phyloP scores from a whole-genome alignment of 176 grass and related monocot species.

The Tillandsia leiboldiana region DNA sequence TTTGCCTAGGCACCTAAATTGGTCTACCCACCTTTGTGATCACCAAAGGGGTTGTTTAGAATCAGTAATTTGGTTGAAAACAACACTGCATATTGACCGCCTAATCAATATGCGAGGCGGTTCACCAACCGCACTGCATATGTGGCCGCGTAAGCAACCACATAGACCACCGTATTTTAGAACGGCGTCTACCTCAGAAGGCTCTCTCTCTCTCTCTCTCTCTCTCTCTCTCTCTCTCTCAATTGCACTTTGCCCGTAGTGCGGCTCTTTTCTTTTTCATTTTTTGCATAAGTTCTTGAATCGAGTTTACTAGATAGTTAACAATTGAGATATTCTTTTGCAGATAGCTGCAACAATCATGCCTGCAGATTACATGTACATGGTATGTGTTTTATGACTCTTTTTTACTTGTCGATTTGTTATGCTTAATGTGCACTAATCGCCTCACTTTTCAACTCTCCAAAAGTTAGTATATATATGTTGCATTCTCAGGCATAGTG shows the following conservation, averaged over 20 bases:
- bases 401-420: slow-evolving; percentile 5
- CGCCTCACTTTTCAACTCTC: not conserved
- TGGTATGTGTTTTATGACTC: slow-evolving; percentile 39
- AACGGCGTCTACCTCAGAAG: too few relatives aligned
- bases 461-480: not conserved
- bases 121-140: too few relatives aligned
- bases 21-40: not conserved
- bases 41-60: too few relatives aligned
- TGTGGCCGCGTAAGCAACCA: too few relatives aligned
- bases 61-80: too few relatives aligned
- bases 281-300: slow-evolving; percentile 1
- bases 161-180: too few relatives aligned
- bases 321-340: slow-evolving; percentile 23
- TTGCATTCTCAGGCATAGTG: too few relatives aligned
- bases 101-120: too few relatives aligned
- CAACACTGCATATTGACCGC: too few relatives aligned
- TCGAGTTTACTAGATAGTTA: slow-evolving; percentile 19
- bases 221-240: not conserved
- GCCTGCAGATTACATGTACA: slow-evolving; percentile 76
- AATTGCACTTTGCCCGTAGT: not conserved
- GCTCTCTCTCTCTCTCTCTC: not conserved
- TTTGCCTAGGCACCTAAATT: too few relatives aligned
- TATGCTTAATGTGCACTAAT: not conserved
- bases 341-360: slow-evolving; percentile 90
- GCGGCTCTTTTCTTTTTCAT: not conserved